These are phyloP conservation scores for Geranium incanum DNA, from an alignment of 441 rosid genomes.

Conservation along the genomic window DNA sequence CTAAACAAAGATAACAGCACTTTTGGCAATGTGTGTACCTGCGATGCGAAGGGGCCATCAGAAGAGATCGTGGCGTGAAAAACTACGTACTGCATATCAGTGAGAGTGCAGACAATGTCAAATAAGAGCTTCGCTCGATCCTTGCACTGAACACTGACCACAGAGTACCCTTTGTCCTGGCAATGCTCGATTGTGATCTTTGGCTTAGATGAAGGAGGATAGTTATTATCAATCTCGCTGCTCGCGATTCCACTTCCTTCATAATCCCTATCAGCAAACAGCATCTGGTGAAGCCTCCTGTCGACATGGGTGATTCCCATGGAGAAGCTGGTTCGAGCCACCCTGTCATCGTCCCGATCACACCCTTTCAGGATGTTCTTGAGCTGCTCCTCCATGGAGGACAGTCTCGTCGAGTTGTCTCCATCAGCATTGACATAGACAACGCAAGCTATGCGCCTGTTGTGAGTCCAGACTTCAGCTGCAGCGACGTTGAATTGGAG, in stretches of 20 bases:
- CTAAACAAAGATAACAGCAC: no score
- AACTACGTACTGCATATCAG: constrained; percentile 91
- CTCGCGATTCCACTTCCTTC: constrained; percentile 39
- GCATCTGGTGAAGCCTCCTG: constrained; percentile 81
- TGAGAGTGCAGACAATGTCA: constrained; percentile 84
- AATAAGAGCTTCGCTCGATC: constrained; percentile 83
- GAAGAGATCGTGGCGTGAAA: constrained; percentile 74
- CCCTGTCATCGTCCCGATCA: constrained; percentile 52
- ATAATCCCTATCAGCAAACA: constrained; percentile 87
- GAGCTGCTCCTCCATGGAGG: constrained; percentile 70
- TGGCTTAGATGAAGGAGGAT: constrained; percentile 40
- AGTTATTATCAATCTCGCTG: constrained; percentile 27
- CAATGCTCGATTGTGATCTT: constrained; percentile 56
- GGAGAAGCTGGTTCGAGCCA: constrained; percentile 57
- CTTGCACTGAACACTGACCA: constrained; percentile 56
- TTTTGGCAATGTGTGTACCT: constrained; percentile 31
- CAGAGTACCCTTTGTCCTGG: constrained; percentile 72
- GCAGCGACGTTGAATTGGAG: constrained; percentile 76
- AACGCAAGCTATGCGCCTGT: constrained; percentile 69
- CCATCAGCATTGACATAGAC: constrained; percentile 63
- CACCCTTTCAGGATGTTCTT: constrained; percentile 60
- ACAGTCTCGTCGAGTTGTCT: constrained; percentile 47
- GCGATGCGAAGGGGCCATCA: constrained; percentile 60
- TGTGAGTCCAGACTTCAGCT: constrained; percentile 97
- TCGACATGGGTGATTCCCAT: constrained; percentile 83